Conservation (phyloP, 176 grass and related monocot genomes). For the Oryza punctata region DNA sequence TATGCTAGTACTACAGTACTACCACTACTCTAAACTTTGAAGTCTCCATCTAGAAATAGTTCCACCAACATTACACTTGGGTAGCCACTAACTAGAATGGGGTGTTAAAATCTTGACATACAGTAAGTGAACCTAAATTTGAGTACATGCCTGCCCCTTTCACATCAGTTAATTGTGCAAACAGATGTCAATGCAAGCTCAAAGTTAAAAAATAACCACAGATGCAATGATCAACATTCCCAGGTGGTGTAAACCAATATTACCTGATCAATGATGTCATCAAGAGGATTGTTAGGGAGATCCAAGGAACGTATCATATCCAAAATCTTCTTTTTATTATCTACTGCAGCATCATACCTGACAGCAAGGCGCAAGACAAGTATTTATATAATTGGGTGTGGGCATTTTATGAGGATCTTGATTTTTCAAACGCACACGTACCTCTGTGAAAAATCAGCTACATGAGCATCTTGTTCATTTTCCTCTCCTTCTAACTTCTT, state of each 20-base stretch:
- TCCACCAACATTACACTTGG: neutral
- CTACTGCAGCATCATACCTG: slow-evolving; percentile 74
- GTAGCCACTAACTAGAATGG: neutral
- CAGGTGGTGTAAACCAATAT: slow-evolving; percentile 15
- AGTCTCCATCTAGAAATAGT: slow-evolving; percentile 1
- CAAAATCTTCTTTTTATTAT: slow-evolving; percentile 81
- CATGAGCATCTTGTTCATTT: slow-evolving; percentile 68
- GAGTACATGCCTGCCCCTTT: neutral
- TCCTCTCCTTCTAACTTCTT: slow-evolving; percentile 74
- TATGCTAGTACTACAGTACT: neutral
- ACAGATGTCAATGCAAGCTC: slow-evolving; percentile 27
- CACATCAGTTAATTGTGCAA: neutral
- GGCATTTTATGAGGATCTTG: slow-evolving; percentile 18
- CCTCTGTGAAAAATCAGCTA: slow-evolving; percentile 89
- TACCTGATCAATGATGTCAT: slow-evolving; percentile 99
- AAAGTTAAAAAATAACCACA: slow-evolving; percentile 16
- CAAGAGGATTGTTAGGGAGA: slow-evolving; percentile 96
- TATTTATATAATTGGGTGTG: slow-evolving; percentile 21
- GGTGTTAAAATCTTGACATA: neutral
- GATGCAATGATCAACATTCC: neutral
- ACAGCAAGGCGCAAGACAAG: slow-evolving; percentile 35
- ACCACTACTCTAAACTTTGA: neutral
- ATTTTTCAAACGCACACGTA: slow-evolving; percentile 40
- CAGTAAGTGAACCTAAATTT: slow-evolving; percentile 14
- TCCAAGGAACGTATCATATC: slow-evolving; percentile 87